Evolutionary conservation across 345 rosid species (phyloP).

Genomic region (Sisymbrium irio): DNA sequence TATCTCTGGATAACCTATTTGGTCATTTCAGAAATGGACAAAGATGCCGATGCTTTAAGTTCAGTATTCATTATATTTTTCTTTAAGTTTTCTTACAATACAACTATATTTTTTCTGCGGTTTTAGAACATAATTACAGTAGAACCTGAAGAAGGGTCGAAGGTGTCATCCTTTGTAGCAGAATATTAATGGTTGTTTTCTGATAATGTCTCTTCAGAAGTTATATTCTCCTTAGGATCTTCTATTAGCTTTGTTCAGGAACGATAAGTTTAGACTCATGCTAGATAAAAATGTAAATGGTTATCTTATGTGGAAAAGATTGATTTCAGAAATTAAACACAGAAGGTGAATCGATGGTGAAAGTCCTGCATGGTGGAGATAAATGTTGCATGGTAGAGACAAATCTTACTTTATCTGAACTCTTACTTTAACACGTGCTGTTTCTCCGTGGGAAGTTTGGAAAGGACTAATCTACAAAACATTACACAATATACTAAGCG

Average conservation of each 20-base stretch:
- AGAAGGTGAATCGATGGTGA: slow-evolving; percentile 52
- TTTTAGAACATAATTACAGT: slow-evolving; percentile 40
- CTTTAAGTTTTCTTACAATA: neutral
- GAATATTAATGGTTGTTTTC: slow-evolving; percentile 36
- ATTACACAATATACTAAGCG: slow-evolving; percentile 9
- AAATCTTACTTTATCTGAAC: slow-evolving; percentile 62
- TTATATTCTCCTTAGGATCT: slow-evolving; percentile 33
- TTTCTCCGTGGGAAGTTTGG: slow-evolving; percentile 43
- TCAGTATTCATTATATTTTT: neutral
- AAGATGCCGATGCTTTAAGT: slow-evolving; percentile 6
- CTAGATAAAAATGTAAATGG: neutral
- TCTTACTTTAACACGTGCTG: slow-evolving; percentile 59
- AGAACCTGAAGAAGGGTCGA: slow-evolving; percentile 24
- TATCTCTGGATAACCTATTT: slow-evolving; percentile 1
- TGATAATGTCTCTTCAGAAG: slow-evolving; percentile 35
- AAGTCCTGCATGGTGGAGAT: no score
- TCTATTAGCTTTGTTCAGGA: slow-evolving; percentile 46
- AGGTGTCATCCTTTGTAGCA: slow-evolving; percentile 31
- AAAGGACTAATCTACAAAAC: slow-evolving; percentile 70
- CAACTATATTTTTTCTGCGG: neutral
- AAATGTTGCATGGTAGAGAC: no score
- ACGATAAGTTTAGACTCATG: slow-evolving; percentile 10
- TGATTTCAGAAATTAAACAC: slow-evolving; percentile 39
- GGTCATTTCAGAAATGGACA: neutral
- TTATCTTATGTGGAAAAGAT: neutral